Conservation (phyloP, 2,329 filamentous ascomycete genomes). For the Chalaropsis thielavioides region DNA sequence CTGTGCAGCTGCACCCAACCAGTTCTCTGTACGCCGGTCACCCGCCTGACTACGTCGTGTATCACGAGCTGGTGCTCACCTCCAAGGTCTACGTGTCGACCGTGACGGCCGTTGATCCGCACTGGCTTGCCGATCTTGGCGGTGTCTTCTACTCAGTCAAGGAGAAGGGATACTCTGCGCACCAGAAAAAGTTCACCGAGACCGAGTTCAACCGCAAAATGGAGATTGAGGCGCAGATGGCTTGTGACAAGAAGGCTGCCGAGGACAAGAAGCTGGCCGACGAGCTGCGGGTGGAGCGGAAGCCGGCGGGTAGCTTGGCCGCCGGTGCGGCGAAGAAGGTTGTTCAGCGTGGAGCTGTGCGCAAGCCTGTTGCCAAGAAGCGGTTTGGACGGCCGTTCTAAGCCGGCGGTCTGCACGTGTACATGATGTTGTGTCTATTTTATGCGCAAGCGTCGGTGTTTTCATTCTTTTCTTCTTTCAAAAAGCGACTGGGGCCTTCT, state of each 20-base stretch:
- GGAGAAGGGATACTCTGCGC: constrained; percentile 86
- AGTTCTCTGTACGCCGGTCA: constrained; percentile 89
- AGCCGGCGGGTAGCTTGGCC: constrained; percentile 14
- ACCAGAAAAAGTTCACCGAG: constrained; percentile 76
- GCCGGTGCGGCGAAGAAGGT: constrained; percentile 37
- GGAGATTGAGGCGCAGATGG: constrained; percentile 89
- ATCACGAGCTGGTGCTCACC: constrained; percentile 94
- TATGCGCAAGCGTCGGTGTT: background rate
- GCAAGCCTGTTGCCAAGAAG: constrained; percentile 28
- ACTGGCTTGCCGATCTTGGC: constrained; percentile 91
- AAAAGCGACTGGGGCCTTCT: background rate
- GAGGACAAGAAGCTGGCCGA: constrained; percentile 41
- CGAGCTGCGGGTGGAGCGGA: constrained; percentile 37
- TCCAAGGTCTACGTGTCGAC: constrained; percentile 97
- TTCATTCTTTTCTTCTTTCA: background rate
- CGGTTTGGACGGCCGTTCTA: constrained; percentile 18
- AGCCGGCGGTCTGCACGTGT: background rate
- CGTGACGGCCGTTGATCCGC: constrained; percentile 87
- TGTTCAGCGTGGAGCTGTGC: constrained; percentile 46
- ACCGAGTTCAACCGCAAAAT: constrained; percentile 84
- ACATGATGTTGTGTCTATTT: background rate
- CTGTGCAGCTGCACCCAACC: constrained; percentile 87
- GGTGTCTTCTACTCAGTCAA: constrained; percentile 96
- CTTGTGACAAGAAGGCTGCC: constrained; percentile 60
- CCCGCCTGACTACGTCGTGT: constrained; percentile 91